Evolutionary conservation across 2,329 filamentous ascomycete species (phyloP).

Genomic region (Pseudogymnoascus sp.): DNA sequence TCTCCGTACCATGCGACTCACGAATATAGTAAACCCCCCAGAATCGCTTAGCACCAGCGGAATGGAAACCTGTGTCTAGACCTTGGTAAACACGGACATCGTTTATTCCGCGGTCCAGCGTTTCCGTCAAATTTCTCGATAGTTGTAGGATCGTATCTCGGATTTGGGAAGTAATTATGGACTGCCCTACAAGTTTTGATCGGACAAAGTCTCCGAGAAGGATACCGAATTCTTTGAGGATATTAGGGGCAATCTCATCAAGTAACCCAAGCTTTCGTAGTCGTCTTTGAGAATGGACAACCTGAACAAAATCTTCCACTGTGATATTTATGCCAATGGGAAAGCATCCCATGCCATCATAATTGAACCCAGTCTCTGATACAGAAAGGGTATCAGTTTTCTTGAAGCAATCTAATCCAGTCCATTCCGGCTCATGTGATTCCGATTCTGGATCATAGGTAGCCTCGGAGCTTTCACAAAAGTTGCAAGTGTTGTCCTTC

Average conservation of each 20-base stretch:
- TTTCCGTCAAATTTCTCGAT: conserved; percentile 1
- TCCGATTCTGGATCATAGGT: too few species aligned
- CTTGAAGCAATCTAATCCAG: conserved; percentile 15
- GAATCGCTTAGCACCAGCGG: conserved; percentile 31
- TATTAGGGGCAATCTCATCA: conserved; percentile 11
- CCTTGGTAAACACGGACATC: conserved; percentile 28
- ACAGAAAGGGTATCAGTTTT: conserved; percentile 32
- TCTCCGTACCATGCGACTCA: conserved; percentile 28
- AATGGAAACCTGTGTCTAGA: conserved; percentile 36
- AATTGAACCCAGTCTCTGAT: conserved; percentile 32
- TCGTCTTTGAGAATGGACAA: conserved; percentile 38
- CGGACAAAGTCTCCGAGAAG: conserved; percentile 6
- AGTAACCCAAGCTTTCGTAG: conserved; percentile 36
- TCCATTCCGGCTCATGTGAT: background rate
- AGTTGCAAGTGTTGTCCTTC: background rate
- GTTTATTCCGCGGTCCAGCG: background rate
- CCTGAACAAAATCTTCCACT: conserved; percentile 35
- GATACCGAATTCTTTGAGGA: conserved; percentile 14
- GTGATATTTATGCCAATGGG: conserved; percentile 38
- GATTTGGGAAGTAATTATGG: background rate
- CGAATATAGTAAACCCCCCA: conserved; percentile 32
- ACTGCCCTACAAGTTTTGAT: background rate
- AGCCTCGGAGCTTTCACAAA: background rate
- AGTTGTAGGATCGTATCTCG: conserved; percentile 9
- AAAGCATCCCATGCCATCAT: conserved; percentile 38